Conservation (phyloP, 805 yeast species). For the Metschnikowia santaceciliae region DNA sequence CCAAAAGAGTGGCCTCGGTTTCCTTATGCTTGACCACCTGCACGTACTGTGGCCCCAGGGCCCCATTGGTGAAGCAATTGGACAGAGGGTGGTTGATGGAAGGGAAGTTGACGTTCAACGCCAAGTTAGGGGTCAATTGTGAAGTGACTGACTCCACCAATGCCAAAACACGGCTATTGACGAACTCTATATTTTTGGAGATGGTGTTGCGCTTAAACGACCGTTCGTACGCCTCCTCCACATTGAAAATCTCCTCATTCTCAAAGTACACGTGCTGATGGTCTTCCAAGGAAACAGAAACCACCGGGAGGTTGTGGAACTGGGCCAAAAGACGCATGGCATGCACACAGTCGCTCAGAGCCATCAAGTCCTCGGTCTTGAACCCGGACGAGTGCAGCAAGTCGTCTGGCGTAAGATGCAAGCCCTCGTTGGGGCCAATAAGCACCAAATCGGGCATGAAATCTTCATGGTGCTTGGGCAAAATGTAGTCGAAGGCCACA, state of each 20-base stretch:
- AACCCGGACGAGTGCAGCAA: conserved; percentile 2
- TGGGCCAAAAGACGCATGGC: conserved; percentile 19
- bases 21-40: conserved; percentile 3
- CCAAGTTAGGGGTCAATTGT: conserved; percentile 4
- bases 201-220: conserved; percentile 21
- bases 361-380: conserved; percentile 7
- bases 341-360: conserved; percentile 7
- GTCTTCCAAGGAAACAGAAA: conserved; percentile 27
- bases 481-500: conserved; percentile 24
- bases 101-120: conserved; percentile 28
- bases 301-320: conserved; percentile 17
- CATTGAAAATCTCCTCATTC: conserved; percentile 27
- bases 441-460: conserved; percentile 31
- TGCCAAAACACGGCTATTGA: conserved; percentile 22
- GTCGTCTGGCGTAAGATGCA: conserved; percentile 9
- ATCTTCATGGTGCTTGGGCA: conserved; percentile 23
- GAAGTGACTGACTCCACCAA: conserved; percentile 18
- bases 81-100: conserved; percentile 24
- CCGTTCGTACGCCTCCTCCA: conserved; percentile 6
- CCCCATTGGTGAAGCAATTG: conserved; percentile 17
- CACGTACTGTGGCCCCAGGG: conserved; percentile 7
- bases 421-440: conserved; percentile 34
- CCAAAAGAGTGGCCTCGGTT: not conserved
- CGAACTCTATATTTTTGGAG: conserved; percentile 20
- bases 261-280: conserved; percentile 29